Conservation (phyloP, 1,284 basidiomycete species). For the Apiotrichum laibachii region DNA sequence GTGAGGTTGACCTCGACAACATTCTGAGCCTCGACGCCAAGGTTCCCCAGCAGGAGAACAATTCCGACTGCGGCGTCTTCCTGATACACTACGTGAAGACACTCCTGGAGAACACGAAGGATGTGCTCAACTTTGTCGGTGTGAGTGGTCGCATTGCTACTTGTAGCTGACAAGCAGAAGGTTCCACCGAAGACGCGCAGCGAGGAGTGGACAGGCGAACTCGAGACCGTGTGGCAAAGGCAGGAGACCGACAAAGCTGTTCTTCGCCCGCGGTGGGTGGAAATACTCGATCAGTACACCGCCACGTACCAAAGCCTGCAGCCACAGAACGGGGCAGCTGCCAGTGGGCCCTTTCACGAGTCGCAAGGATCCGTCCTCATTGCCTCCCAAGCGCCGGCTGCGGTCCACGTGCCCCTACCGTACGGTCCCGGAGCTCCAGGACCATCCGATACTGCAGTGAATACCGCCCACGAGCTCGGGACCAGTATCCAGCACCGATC, state of each 20-base stretch:
- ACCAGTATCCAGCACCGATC: no score
- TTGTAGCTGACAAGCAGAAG: slow-evolving; percentile 9
- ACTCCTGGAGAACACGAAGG: slow-evolving; percentile 37
- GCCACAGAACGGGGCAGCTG: no score
- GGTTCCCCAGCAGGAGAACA: slow-evolving; percentile 55
- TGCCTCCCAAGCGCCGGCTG: neutral
- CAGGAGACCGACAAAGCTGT: neutral
- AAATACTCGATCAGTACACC: neutral
- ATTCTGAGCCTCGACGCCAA: slow-evolving; percentile 34
- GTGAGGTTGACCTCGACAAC: slow-evolving; percentile 51
- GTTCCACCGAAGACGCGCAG: slow-evolving; percentile 24
- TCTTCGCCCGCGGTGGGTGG: neutral
- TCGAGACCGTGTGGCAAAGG: slow-evolving; percentile 14
- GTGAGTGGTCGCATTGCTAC: slow-evolving; percentile 26
- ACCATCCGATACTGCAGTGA: no score
- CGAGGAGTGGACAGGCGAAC: slow-evolving; percentile 13
- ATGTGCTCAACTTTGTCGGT: slow-evolving; percentile 38
- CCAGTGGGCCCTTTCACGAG: neutral
- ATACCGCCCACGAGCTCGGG: no score
- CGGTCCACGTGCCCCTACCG: no score
- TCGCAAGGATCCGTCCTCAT: neutral
- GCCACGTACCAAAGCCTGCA: neutral
- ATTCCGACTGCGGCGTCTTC: slow-evolving; percentile 56
- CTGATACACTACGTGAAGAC: slow-evolving; percentile 50
- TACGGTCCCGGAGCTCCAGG: no score